Evolutionary conservation across 805 yeast species (phyloP), one percentile per base, ranked within the genome.

Genomic region (Saturnispora bothae): DNA sequence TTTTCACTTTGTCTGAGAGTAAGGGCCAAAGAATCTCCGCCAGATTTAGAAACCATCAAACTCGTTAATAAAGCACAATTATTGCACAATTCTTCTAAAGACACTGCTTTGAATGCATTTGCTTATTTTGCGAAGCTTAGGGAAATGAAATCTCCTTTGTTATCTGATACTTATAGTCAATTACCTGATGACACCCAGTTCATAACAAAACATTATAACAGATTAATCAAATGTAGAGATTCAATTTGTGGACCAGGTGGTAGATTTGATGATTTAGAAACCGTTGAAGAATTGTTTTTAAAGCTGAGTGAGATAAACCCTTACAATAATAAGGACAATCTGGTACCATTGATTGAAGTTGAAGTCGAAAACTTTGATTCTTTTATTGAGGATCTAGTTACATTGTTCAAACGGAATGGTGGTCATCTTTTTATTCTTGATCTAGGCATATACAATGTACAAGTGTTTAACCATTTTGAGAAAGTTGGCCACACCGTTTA

Each of bases 401-500:
- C 63, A 40, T 60, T 76, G 25, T 52, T 71, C 31, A 54, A 57
- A 14, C 47, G 71, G 25, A 78, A 78, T 47, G 78, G 80, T 14
- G 79, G 78, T 1, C 69, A 74, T 47, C 62, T 78, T 2, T 70
- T 69, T 37, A 64, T 73, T 10, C 64, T 78, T 48, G 85, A 78
- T 48, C 61, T 78, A 1, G 50, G 78, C 30, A 49, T 73, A 16
- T 68, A 71, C 36, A 72, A 70, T 43, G 71, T 70, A 38, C 50
- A 55, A 40, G 60, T 62, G 9, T 72, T 72, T 47, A 71, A 71
- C 34, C 50, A 50, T 17, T 61, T 69, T 42, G 71, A 69, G 38
- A 51, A 48, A 35, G 37, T 25, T 12, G 37, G 37, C 2, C 31
- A 37, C 26, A 16, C 13, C n/a, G 15, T 27, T 13, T 34, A 19